Conservation (phyloP, 129 eudicot species). For the Lonicera japonica region DNA sequence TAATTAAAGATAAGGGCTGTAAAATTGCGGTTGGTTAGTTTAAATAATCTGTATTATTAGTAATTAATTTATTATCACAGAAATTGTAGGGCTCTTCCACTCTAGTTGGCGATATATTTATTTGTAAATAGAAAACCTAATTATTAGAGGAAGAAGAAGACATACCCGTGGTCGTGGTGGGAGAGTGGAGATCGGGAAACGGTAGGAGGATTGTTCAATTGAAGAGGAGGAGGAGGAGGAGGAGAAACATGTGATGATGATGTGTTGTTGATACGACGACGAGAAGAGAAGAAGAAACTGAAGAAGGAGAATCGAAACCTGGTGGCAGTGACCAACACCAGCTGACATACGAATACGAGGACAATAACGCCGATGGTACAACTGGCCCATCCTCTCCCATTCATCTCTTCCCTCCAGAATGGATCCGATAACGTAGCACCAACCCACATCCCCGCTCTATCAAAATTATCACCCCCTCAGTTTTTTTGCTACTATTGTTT, state of each 20-base stretch:
- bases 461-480: too few relatives aligned
- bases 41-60: too few relatives aligned
- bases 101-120: neutral
- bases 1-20: too few relatives aligned
- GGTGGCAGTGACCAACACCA: neutral
- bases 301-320: constrained; percentile 15
- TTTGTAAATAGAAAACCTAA: neutral
- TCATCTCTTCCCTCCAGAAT: neutral
- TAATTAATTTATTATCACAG: too few relatives aligned
- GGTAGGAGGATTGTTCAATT: constrained; percentile 4
- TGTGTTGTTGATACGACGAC: too few relatives aligned
- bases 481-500: too few relatives aligned
- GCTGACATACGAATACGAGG: constrained; percentile 24
- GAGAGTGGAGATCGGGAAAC: neutral
- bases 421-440: neutral
- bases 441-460: too few relatives aligned
- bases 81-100: too few relatives aligned
- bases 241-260: neutral
- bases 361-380: constrained; percentile 27
- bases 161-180: constrained; percentile 16
- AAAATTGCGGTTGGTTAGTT: too few relatives aligned
- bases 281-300: neutral
- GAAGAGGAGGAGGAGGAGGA: neutral
- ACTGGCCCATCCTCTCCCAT: constrained; percentile 16
- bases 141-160: neutral